Base-by-base conservation (phyloP, 129 eudicot genomes). In the Flaveria sonorensis region DNA sequence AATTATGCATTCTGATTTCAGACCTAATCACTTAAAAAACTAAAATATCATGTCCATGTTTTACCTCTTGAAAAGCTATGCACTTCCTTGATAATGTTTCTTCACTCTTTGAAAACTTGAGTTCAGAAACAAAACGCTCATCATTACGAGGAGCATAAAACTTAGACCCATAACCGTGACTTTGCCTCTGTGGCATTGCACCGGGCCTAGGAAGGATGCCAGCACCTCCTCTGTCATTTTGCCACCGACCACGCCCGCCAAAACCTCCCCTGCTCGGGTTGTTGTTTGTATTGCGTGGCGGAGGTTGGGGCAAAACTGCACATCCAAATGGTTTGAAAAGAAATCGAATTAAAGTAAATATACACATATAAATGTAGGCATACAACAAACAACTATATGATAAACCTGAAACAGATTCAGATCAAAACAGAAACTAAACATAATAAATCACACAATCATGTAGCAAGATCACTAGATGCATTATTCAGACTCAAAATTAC, bases 171-270 rank as follows among this genome's bases (percentile, higher is more conserved):
- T 84, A 91, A 77, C 94, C 93, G 71, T 72, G 91, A 75, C 83
- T 85, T 52, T 82, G 89, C 65, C 97, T 86, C 52, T 87, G 94
- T 20, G 96, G 91, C 83, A 84, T 83, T 66, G 93, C 84, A 13
- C 96, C 98, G 8, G 99, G 99, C 14, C 96, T 87, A 28, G 99
- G 97, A 73, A 95, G 97, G 28, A 95, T 83, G 60, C 98, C 98
- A 51, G 98, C 86, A 40, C 99, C 99, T 63, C 99, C 99, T 88
- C 96, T 83, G 72, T 88, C 89, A 74, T 91, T 87, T 62, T 86
- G 93, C 94, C 94, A 91, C 20, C 97, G 88, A 1, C 97, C 99
- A 73, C 94, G 92, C 53, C 84, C 76, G 47, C 98, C 97, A 75
- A 61, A 84, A 39, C 89, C 96, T 24, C 97, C 97, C 80, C 99